Conservation (phyloP, 805 yeast species). For the Scheffersomyces spartinae region DNA sequence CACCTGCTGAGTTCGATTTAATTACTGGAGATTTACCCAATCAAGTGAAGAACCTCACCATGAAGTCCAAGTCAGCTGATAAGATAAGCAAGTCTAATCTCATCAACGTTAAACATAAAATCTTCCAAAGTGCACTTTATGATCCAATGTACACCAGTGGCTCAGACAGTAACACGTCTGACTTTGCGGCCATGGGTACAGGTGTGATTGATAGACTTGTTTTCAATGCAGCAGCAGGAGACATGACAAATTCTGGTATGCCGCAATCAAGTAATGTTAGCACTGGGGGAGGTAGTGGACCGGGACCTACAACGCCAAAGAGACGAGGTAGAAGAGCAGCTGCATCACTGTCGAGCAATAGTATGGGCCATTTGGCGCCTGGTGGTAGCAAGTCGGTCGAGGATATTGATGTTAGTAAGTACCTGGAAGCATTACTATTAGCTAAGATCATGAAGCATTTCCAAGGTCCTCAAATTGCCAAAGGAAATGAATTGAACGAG, state of each 20-base stretch:
- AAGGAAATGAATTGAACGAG: slow-evolving; percentile 17
- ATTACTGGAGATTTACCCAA: slow-evolving; percentile 28
- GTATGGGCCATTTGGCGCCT: slow-evolving; percentile 3
- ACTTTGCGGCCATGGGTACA: slow-evolving; percentile 1
- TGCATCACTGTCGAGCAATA: slow-evolving; percentile 4
- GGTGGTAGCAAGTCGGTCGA: slow-evolving; percentile 2
- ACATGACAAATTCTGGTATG: no score
- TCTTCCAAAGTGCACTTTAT: slow-evolving; percentile 28
- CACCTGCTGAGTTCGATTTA: slow-evolving; percentile 24
- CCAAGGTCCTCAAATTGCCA: slow-evolving; percentile 25
- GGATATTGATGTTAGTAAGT: slow-evolving; percentile 9
- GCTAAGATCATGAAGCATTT: slow-evolving; percentile 34
- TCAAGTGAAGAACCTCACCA: slow-evolving; percentile 9
- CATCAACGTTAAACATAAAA: slow-evolving; percentile 22
- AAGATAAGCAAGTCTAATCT: slow-evolving; percentile 7
- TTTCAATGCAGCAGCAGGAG: no score
- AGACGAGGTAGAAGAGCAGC: slow-evolving; percentile 29
- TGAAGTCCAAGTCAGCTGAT: slow-evolving; percentile 1
- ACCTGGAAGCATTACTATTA: slow-evolving; percentile 24
- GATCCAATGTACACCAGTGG: slow-evolving; percentile 25
- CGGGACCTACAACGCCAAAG: slow-evolving; percentile 11
- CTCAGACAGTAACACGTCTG: slow-evolving; percentile 23
- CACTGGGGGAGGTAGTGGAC: slow-evolving; percentile 5
- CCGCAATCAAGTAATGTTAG: no score
- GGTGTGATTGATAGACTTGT: background rate